Evolutionary conservation across 257 asterid genomes (phyloP), one percentile per base, ranked within the genome.

Genomic region (Oldenlandia corymbosa): DNA sequence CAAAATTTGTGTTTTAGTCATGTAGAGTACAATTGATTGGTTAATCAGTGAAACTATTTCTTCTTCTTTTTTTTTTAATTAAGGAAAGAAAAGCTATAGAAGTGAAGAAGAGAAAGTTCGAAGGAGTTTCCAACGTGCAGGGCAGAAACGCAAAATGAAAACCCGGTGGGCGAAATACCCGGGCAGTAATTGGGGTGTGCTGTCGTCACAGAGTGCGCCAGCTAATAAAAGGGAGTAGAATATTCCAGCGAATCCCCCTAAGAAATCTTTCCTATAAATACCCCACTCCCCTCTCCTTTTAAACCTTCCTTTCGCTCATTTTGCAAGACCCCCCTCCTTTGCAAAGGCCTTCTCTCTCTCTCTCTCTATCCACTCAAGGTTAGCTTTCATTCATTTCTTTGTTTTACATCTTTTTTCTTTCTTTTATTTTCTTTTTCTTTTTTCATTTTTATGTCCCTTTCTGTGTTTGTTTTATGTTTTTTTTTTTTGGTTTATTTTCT

Each of bases 241-340:
- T 68, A 68, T 68, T 68, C 73, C 68, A 10, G 10, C 10, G 7
- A 41, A 43, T 7, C 51, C 55, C 48, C 5, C 18, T 8, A 10
- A 65, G 60, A 20, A 12, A 7, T 18, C 45, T 52, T n/a, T 62
- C 75, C 75, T 70, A 70, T 70, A 70, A 63, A 70, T 70, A 70
- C 21, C 43, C 49, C 53, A 60, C 28, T n/a, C 23, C 21, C 0
- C 0, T 0, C 0, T 0, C 0, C 16, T 1, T 14, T 0, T 0
- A 0, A 46, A 53, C 65, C 75, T 70, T 70, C 75, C 43, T 7
- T 11, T 23, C 48, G 60, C 41, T 21, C 2, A 34, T 28, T 10
- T 62, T 1, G 41, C 50, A n/a, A n/a, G n/a, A n/a, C n/a, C n/a
- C 42, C 6, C 8, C 21, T 6, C 17, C 4, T 18, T 53, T 32